phyloP scores from a whole-genome alignment of 352 stramenopile genomes.

The Pythium aristosporum region DNA sequence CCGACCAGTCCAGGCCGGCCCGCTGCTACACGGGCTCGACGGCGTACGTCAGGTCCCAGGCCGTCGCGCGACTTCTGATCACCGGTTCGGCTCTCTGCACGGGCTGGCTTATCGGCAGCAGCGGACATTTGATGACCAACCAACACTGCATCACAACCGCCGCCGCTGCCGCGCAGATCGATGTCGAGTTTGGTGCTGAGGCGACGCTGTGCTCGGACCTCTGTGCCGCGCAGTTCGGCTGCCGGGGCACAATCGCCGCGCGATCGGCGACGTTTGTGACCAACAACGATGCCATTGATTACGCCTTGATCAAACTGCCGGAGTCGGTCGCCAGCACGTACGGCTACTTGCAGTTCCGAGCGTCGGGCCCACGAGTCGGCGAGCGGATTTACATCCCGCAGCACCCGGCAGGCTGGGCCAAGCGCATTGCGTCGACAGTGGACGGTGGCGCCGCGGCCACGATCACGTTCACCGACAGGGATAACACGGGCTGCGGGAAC shows the following conservation, averaged over 20 bases:
- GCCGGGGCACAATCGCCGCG: constrained; percentile 23
- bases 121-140: constrained; percentile 22
- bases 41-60: constrained; percentile 3
- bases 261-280: constrained; percentile 22
- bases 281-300: constrained; percentile 21
- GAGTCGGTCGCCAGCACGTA: constrained; percentile 17
- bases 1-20: constrained; percentile 9
- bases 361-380: constrained; percentile 18
- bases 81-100: constrained; percentile 1
- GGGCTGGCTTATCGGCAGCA: constrained; percentile 11
- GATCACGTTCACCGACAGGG: constrained; percentile 40
- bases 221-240: constrained; percentile 21
- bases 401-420: constrained; percentile 37
- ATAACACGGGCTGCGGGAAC: too few species aligned
- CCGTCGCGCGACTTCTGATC: constrained; percentile 3
- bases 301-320: constrained; percentile 22
- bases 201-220: constrained; percentile 20
- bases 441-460: constrained; percentile 64
- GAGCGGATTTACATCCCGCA: constrained; percentile 54
- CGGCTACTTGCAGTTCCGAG: constrained; percentile 30
- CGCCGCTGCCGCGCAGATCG: too few species aligned
- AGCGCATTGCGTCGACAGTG: constrained; percentile 19
- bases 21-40: constrained; percentile 1
- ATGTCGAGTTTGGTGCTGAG: constrained; percentile 32
- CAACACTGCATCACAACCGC: background rate